phyloP scores from a whole-genome alignment of 306 rosid species.

The Vicia faba region DNA sequence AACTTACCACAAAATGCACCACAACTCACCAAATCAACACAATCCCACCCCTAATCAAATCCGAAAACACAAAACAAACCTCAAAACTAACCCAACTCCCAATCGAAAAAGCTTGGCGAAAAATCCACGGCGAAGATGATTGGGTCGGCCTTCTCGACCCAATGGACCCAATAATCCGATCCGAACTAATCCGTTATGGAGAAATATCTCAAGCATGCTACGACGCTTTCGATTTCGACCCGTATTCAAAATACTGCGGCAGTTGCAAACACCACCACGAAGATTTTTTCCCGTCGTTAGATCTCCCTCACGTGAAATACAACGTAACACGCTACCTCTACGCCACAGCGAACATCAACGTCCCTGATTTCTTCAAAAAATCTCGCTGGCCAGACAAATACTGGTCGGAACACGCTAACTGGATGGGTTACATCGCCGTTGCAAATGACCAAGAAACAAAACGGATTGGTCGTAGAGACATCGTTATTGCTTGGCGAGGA shows the following conservation, averaged over 20 bases:
- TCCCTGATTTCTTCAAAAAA: conserved; percentile 70
- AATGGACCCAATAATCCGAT: conserved; percentile 60
- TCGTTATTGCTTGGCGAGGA: conserved; percentile 74
- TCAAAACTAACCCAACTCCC: background rate
- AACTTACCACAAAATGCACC: background rate
- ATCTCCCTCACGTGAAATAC: conserved; percentile 47
- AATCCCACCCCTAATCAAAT: conserved; percentile 32
- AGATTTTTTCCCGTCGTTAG: conserved; percentile 47
- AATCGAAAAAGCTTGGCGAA: conserved; percentile 53
- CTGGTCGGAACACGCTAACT: conserved; percentile 80
- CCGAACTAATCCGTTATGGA: conserved; percentile 75
- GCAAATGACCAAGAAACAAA: conserved; percentile 51
- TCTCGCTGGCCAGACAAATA: conserved; percentile 69
- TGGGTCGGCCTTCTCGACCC: conserved; percentile 82
- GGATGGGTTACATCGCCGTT: conserved; percentile 90
- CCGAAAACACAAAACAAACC: background rate
- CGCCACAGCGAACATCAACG: conserved; percentile 68
- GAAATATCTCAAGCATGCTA: conserved; percentile 91
- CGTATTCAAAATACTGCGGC: conserved; percentile 80
- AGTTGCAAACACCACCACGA: conserved; percentile 60
- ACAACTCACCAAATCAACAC: conserved; percentile 17
- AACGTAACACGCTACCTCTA: conserved; percentile 65
- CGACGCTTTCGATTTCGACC: conserved; percentile 84
- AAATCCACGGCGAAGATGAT: conserved; percentile 66
- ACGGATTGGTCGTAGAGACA: conserved; percentile 64